Evolutionary conservation across 2,329 filamentous ascomycete species (phyloP), one percentile per base, ranked within the genome.

Genomic region (Fusarium sp.): DNA sequence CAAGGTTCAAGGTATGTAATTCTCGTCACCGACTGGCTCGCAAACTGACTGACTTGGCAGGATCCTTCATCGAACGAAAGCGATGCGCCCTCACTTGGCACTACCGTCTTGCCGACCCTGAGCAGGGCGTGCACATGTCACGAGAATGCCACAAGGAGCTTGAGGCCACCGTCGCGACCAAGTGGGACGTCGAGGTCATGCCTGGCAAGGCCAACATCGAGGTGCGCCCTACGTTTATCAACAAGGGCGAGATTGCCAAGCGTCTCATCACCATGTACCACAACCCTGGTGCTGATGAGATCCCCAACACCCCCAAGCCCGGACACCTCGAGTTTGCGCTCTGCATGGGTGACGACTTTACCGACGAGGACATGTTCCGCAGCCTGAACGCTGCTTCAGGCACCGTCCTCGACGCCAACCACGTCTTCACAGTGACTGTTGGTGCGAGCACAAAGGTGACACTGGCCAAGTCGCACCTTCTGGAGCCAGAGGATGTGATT

Each of bases 41-140:
- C 1, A 18, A 22, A 18, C 31, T 22, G 29, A 39, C 64, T 79
- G 56, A 79, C 62, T 14, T 16, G 20, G 27, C n/a, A 94, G 93
- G 95, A 8, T 96, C 95, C 0, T 97, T 97, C 81, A 95, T 98
- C 71, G 97, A 99, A 84, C 91, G 93, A 69, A 99, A 99, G 85
- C 93, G 95, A 73, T 97, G 97, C 74, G 95, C 97, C 6, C 85
- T 98, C 58, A 98, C 97, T 4, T 98, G 97, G 97, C 97, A 99
- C 81, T 99, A 98, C 83, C 94, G 97, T 45, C 91, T 94, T 31
- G 95, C 95, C 2, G 95, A 98, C 79, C 95, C 94, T 1, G 94
- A 97, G 77, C 94, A 94, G 73, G 96, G 95, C 20, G 84, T 91
- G 0, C 93, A 94, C 83, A 93, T 96, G 85, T 92, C 95, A 6